Conservation (phyloP, 1,284 basidiomycete genomes). For the Wallemia hederae region DNA sequence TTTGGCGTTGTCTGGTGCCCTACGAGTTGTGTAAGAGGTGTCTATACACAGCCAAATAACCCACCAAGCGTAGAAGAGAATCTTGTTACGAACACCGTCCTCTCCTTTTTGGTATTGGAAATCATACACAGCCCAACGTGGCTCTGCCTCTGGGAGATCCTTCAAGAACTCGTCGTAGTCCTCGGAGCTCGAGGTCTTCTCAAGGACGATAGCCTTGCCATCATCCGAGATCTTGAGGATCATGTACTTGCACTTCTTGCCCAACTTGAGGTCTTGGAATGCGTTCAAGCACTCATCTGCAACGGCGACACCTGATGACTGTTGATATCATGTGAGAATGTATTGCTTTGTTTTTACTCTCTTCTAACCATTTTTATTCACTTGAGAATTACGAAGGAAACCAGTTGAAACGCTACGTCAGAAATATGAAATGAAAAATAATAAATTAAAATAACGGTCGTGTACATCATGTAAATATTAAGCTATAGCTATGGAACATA, state of each 20-base stretch:
- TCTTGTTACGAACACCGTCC: conserved; percentile 62
- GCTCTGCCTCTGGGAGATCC: conserved; percentile 44
- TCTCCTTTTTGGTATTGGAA: conserved; percentile 55
- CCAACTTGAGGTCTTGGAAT: conserved; percentile 51
- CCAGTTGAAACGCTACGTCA: conserved; percentile 1
- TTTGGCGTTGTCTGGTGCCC: conserved; percentile 65
- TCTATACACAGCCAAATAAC: conserved; percentile 8
- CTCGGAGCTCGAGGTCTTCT: conserved; percentile 23
- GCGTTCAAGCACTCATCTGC: conserved; percentile 28
- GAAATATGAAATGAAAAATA: background rate
- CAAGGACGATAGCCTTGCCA: conserved; percentile 44
- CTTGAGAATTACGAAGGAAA: background rate
- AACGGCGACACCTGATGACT: conserved; percentile 52
- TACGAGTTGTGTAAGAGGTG: conserved; percentile 13
- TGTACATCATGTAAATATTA: background rate
- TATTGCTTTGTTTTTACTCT: background rate
- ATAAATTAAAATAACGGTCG: background rate
- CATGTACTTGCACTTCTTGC: conserved; percentile 64
- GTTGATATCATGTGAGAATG: conserved; percentile 1
- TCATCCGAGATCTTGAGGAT: conserved; percentile 40
- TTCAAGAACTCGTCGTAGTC: conserved; percentile 49
- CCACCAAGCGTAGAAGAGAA: conserved; percentile 55
- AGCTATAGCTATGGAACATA: background rate
- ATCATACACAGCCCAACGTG: conserved; percentile 78
- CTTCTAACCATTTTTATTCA: background rate